phyloP scores from a whole-genome alignment of 148 eudicot genomes.

The Pharnaceum exiguum region DNA sequence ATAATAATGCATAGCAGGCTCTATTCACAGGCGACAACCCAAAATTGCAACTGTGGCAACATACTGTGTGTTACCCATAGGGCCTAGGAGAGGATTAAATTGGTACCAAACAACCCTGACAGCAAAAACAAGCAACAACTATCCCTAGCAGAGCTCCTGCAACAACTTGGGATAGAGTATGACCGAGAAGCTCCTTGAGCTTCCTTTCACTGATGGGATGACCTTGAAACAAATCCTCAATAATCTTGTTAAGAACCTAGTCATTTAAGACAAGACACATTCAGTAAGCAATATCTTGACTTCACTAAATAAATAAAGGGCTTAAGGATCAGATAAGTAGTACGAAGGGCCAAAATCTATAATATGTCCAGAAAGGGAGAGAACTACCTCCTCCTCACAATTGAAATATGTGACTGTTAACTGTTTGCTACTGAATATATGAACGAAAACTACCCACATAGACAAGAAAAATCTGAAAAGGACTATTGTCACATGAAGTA shows the following conservation, averaged over 20 bases:
- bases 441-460: too few relatives aligned
- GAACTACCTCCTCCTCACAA: too few relatives aligned
- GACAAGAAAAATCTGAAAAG: too few relatives aligned
- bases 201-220: constrained; percentile 90
- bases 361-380: too few relatives aligned
- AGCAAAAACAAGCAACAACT: constrained; percentile 58
- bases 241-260: constrained; percentile 85
- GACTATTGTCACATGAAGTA: too few relatives aligned
- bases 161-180: constrained; percentile 78
- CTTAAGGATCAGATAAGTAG: background rate
- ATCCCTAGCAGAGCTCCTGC: constrained; percentile 83
- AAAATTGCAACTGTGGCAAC: background rate
- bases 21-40: background rate
- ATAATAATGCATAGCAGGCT: background rate
- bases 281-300: too few relatives aligned
- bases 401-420: too few relatives aligned
- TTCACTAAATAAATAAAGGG: background rate
- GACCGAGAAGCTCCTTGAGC: constrained; percentile 93
- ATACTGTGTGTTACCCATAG: background rate
- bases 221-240: constrained; percentile 88
- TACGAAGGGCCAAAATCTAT: too few relatives aligned
- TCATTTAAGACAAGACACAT: background rate
- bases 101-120: constrained; percentile 36
- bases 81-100: background rate
- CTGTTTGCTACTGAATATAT: too few relatives aligned